A percentile compares a stretch with the other conserved stretches of the same genome.
Conservation (phyloP, 1,139 yeast genomes). For the Geotrichum siamense region DNA sequence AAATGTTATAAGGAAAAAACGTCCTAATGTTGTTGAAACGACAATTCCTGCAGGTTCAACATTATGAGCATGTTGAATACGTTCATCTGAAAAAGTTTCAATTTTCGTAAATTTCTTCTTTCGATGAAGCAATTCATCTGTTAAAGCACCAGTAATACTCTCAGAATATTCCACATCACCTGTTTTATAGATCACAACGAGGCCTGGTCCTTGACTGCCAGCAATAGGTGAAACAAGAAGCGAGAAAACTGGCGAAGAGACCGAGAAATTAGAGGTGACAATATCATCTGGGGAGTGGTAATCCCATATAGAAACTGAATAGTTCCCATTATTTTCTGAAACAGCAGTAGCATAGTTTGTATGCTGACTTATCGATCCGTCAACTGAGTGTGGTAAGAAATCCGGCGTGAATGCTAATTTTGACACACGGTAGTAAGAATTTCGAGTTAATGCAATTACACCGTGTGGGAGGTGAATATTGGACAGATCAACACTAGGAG, state of each 20-base stretch:
- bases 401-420: constrained; percentile 54
- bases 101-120: constrained; percentile 37
- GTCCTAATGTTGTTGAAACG: constrained; percentile 62
- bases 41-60: constrained; percentile 73
- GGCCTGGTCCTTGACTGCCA: constrained; percentile 60
- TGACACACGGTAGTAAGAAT: constrained; percentile 52
- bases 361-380: constrained; percentile 49
- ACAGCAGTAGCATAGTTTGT: constrained; percentile 53
- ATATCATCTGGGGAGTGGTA: constrained; percentile 53
- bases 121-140: constrained; percentile 49
- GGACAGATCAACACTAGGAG: no score
- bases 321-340: constrained; percentile 41
- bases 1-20: constrained; percentile 56
- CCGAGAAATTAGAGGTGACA: constrained; percentile 46
- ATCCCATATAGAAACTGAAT: constrained; percentile 64
- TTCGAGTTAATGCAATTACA: constrained; percentile 51
- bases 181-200: constrained; percentile 49
- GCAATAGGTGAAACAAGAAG: constrained; percentile 60
- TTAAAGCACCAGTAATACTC: constrained; percentile 59
- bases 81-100: constrained; percentile 35
- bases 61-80: constrained; percentile 49
- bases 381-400: constrained; percentile 35
- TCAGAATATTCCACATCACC: constrained; percentile 61
- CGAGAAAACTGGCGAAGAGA: constrained; percentile 42
- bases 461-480: constrained; percentile 24